These are phyloP conservation scores for Leishmania lainsoni DNA, from an alignment of 208 protist species.

Conservation along the genomic window DNA sequence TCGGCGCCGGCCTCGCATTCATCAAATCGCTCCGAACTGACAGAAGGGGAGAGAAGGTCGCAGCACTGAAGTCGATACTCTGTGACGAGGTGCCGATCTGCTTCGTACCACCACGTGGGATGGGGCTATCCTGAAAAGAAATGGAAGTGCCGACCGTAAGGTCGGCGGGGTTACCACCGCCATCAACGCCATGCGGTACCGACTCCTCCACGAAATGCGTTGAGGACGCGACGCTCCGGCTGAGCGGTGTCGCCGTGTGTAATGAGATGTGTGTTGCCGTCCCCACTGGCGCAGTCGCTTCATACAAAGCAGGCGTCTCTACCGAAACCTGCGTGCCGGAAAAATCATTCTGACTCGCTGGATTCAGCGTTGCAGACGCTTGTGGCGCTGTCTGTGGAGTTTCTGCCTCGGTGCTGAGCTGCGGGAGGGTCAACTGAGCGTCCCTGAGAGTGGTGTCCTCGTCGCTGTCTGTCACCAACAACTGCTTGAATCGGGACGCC, in stretches of 20 bases:
- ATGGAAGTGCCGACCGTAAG: conserved; percentile 11
- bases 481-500: conserved; percentile 41
- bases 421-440: conserved; percentile 17
- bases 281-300: neutral
- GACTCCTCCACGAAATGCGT: neutral
- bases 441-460: conserved; percentile 43
- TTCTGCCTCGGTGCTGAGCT: conserved; percentile 27
- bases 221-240: conserved; percentile 16
- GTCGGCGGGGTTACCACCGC: neutral
- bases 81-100: conserved; percentile 10
- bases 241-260: conserved; percentile 7
- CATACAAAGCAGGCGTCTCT: neutral
- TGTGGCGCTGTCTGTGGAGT: conserved; percentile 28
- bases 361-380: conserved; percentile 10
- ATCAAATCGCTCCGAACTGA: conserved; percentile 7
- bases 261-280: neutral
- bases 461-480: conserved; percentile 61
- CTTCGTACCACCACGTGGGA: neutral
- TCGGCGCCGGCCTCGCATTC: conserved; percentile 1
- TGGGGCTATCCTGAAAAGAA: conserved; percentile 12
- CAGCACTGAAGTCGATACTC: conserved; percentile 21
- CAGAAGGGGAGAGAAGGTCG: neutral
- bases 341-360: neutral
- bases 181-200: neutral
- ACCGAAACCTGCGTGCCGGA: neutral